Evolutionary conservation across 352 stramenopile genomes (phyloP).

Genomic region (Pythium phragmiticola): DNA sequence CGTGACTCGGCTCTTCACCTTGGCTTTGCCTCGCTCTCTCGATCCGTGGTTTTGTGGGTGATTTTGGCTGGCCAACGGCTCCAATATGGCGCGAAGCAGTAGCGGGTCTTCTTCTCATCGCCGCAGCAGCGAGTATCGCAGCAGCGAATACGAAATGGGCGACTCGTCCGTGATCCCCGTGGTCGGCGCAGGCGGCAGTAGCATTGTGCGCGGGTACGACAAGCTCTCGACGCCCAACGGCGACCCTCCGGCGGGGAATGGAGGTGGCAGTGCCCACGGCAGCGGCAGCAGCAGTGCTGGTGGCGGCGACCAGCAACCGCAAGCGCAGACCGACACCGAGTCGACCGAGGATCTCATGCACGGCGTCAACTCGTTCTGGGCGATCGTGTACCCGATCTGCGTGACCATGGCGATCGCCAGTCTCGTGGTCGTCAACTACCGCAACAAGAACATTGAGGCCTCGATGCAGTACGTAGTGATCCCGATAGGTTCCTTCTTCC

Average conservation of each 20-base stretch:
- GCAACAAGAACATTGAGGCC: constrained; percentile 65
- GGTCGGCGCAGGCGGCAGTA: constrained; percentile 25
- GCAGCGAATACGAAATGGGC: constrained; percentile 12
- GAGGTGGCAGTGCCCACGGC: constrained; percentile 1
- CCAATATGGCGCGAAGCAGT: constrained; percentile 14
- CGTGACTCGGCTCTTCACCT: background rate
- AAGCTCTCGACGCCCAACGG: constrained; percentile 57
- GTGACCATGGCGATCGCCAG: constrained; percentile 83
- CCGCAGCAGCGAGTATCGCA: background rate
- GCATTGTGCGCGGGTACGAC: constrained; percentile 41
- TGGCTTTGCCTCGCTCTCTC: background rate
- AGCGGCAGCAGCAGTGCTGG: too few species aligned
- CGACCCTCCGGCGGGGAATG: constrained; percentile 9
- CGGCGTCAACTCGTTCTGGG: constrained; percentile 87
- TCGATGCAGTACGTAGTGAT: constrained; percentile 65
- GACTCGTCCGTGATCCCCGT: constrained; percentile 32
- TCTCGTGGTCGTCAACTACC: constrained; percentile 84
- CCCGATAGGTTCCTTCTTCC: too few species aligned
- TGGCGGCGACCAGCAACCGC: constrained; percentile 1
- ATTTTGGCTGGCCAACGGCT: constrained; percentile 10
- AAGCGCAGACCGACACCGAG: constrained; percentile 27
- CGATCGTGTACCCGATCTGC: constrained; percentile 77
- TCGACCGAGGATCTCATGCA: constrained; percentile 77
- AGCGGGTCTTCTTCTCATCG: too few species aligned
- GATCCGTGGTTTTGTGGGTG: background rate